Evolutionary conservation across 768 basidiomycete genomes (phyloP), one percentile per base, ranked within the genome.

Genomic region (Amanita pallidorosea): DNA sequence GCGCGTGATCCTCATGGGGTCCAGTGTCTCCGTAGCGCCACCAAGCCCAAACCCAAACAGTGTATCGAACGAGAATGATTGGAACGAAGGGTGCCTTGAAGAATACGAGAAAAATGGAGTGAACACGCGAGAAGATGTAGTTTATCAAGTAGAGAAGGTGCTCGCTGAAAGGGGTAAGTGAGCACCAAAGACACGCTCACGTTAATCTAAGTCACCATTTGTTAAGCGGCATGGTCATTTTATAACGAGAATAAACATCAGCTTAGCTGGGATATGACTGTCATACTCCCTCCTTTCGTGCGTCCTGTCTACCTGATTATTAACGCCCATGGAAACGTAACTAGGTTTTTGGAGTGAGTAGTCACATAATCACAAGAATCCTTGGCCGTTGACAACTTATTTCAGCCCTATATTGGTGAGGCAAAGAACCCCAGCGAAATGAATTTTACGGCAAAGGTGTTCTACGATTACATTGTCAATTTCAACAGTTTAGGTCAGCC

Each of bases 1-100:
- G 60, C 76, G 88, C 3, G 67, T 91, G 36, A 78, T 89, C 7
- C 63, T 86, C 52, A 85, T 83, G 0, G 80, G 80, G 8, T 87
- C 85, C 1, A 66, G 62, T 44, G 83, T 76, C 1, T 66, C 81
- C 0, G 56, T 84, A 11, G 54, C 11, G 33, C 13, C 33, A 33
- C 73, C 1, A 58, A 58, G 33, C 7, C 13, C 54, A 18, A 55
- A 57, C 3, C 52, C 63, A 0, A 55, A 55, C 1, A 13, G 12
- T 0, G 59, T 67, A 1, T 57, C 70, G 56, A 65, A 61, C 36
- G 80, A 84, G 58, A 53, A 57, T n/a, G 70, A 85, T 62, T 88
- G 85, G 87, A 83, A 85, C 57, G 61, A 76, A 12, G 65, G 65
- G 44, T 66, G 74, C 6, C 56, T 77, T 15, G 58, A 66, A 45